These are phyloP conservation scores for Middelhovenomyces tepae DNA, from an alignment of 805 yeast species.

Conservation along the genomic window DNA sequence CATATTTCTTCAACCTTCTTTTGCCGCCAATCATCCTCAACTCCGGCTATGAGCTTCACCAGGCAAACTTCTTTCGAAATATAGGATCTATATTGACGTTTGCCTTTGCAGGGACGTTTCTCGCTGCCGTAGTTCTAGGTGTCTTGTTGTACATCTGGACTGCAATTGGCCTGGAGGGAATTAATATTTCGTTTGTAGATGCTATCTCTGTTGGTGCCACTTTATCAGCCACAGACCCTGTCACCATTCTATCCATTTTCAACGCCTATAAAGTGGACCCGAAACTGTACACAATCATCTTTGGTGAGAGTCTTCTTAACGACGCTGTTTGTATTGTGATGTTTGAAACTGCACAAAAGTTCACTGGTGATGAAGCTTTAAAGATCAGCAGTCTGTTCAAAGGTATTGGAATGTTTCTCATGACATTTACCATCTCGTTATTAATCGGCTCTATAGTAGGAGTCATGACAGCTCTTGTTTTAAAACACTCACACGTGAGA, in stretches of 20 bases:
- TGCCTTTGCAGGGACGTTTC: constrained; percentile 96
- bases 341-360: constrained; percentile 97
- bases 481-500: constrained; percentile 88
- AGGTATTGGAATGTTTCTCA: constrained; percentile 86
- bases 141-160: constrained; percentile 83
- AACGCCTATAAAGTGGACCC: constrained; percentile 98
- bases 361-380: constrained; percentile 80
- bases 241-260: constrained; percentile 90
- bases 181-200: constrained; percentile 87
- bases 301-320: constrained; percentile 90
- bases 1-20: constrained; percentile 87
- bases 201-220: constrained; percentile 98
- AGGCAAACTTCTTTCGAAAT: constrained; percentile 88
- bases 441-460: constrained; percentile 86
- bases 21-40: constrained; percentile 94
- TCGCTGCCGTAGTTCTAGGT: constrained; percentile 89
- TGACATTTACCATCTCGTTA: constrained; percentile 87
- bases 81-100: constrained; percentile 83
- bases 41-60: constrained; percentile 94
- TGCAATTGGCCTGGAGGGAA: constrained; percentile 79
- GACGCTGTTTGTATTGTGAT: constrained; percentile 98
- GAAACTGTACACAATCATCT: constrained; percentile 89
- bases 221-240: constrained; percentile 96
- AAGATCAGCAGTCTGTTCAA: constrained; percentile 54
- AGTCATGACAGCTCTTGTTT: constrained; percentile 74